Base-by-base conservation (phyloP, 2,329 filamentous ascomycete species). In the Xylaria polymorpha region DNA sequence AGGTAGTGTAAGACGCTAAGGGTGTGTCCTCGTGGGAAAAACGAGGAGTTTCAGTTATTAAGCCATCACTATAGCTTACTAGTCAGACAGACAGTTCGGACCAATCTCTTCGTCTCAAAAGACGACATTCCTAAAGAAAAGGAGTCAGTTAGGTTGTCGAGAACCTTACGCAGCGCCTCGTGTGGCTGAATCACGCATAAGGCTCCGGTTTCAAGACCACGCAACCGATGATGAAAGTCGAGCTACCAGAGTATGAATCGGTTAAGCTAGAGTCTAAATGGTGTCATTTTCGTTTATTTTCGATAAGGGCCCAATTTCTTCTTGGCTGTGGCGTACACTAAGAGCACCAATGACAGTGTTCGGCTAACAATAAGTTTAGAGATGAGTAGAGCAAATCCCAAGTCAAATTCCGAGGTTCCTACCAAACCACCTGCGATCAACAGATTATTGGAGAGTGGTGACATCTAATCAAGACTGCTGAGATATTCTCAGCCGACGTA, bases 41-140 rank as follows among this genome's bases (percentile, higher is more conserved):
- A 67, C 53, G 46, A 64, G 46, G 37, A 20, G 55, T 64, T 55
- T 53, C 53, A 55, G 7, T 32, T 10, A 18, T 15, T 55, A 20
- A 39, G 25, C 5, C 20, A 10, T 20, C 18, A n/a, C 20, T 44
- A 39, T 56, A n/a, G 4, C n/a, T 46, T 37, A 4, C 56, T 46
- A 22, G 12, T 35, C 4, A 51, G 25, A 10, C 9, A 6, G 15
- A 22, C 29, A 39, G 9, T 1, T 39, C 14, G n/a, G 20, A n/a
- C 20, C 3, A 10, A 53, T 9, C 10, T 39, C 22, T 8, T 15
- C 4, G 43, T 50, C 46, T 25, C 3, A 29, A n/a, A 46, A 14
- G 6, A 55, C 41, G 4, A 46, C n/a, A 29, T 35, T 20, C 37
- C 48, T n/a, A 41, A 51, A 29, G 20, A 22, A 46, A 29, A 22